phyloP scores from a whole-genome alignment of 2,329 filamentous ascomycete genomes.

The Epichloe glyceriae region DNA sequence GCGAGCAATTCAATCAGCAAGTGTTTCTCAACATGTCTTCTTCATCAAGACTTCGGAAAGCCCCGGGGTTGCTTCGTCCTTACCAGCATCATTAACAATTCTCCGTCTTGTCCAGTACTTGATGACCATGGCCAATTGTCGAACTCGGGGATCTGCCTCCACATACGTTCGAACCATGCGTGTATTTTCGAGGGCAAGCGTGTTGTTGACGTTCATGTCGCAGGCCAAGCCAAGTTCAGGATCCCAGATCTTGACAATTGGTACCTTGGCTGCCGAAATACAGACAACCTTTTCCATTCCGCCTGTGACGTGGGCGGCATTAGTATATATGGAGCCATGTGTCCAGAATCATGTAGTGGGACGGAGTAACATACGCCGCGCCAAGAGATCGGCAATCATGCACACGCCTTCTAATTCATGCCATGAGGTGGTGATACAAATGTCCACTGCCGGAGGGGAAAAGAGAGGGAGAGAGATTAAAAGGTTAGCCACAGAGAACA shows the following conservation, averaged over 20 bases:
- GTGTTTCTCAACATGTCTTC: background rate
- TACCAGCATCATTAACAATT: constrained; percentile 92
- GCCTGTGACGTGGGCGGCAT: constrained; percentile 39
- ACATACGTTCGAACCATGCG: constrained; percentile 97
- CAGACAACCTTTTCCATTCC: constrained; percentile 96
- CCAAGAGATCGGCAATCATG: constrained; percentile 73
- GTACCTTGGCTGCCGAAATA: constrained; percentile 87
- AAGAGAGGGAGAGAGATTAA: background rate
- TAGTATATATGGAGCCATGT: background rate
- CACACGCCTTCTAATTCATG: constrained; percentile 83
- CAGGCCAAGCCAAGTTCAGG: constrained; percentile 79
- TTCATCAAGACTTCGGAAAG: background rate
- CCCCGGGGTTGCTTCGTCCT: constrained; percentile 8
- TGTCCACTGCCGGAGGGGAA: constrained; percentile 54
- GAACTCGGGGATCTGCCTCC: constrained; percentile 78
- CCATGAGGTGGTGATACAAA: constrained; percentile 89
- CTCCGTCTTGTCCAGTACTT: constrained; percentile 94
- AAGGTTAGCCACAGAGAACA: constrained; percentile 5
- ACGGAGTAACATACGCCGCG: constrained; percentile 52
- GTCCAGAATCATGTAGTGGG: background rate
- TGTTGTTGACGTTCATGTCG: constrained; percentile 99
- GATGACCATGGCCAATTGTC: constrained; percentile 88
- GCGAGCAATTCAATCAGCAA: constrained; percentile 10
- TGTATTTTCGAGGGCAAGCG: constrained; percentile 86
- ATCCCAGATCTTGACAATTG: constrained; percentile 98